Conservation (phyloP, 1,284 basidiomycete genomes). For the Marasmius sp. region DNA sequence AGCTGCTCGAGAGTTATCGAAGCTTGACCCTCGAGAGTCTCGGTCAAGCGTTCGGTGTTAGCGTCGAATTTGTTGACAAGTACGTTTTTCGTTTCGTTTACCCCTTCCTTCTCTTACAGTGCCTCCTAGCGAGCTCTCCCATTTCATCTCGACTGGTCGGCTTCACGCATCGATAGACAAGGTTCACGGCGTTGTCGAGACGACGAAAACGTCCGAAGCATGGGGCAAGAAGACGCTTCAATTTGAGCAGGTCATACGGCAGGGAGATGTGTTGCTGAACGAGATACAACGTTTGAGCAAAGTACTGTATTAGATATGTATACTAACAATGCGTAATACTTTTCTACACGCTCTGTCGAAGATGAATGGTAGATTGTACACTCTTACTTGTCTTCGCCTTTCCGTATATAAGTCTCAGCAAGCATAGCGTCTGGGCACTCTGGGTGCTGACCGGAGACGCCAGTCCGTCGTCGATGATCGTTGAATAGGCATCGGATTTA, state of each 20-base stretch:
- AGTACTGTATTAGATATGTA: slow-evolving; percentile 57
- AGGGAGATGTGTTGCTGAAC: slow-evolving; percentile 87
- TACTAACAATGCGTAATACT: neutral
- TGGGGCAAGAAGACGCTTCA: slow-evolving; percentile 79
- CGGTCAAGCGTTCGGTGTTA: slow-evolving; percentile 88
- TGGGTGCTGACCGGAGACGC: too few relatives aligned
- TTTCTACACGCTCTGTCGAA: too few relatives aligned
- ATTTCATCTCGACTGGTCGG: slow-evolving; percentile 91
- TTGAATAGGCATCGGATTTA: neutral
- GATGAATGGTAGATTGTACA: too few relatives aligned
- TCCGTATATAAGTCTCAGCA: too few relatives aligned
- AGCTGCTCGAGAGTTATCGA: slow-evolving; percentile 90
- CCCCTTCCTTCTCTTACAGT: slow-evolving; percentile 1
- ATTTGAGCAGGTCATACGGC: slow-evolving; percentile 88
- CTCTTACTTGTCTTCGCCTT: too few relatives aligned
- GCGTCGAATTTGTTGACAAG: slow-evolving; percentile 86
- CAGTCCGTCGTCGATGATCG: neutral
- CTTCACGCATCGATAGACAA: slow-evolving; percentile 93
- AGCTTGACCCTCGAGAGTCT: slow-evolving; percentile 90
- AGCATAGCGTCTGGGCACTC: too few relatives aligned
- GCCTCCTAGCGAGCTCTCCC: slow-evolving; percentile 75
- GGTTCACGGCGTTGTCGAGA: slow-evolving; percentile 91
- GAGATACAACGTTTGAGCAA: slow-evolving; percentile 75
- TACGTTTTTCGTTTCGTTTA: slow-evolving; percentile 33
- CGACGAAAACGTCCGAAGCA: slow-evolving; percentile 66